Evolutionary conservation across 1,284 basidiomycete species (phyloP), one percentile per base, ranked within the genome.

Genomic region (Exobasidium rhododendri): DNA sequence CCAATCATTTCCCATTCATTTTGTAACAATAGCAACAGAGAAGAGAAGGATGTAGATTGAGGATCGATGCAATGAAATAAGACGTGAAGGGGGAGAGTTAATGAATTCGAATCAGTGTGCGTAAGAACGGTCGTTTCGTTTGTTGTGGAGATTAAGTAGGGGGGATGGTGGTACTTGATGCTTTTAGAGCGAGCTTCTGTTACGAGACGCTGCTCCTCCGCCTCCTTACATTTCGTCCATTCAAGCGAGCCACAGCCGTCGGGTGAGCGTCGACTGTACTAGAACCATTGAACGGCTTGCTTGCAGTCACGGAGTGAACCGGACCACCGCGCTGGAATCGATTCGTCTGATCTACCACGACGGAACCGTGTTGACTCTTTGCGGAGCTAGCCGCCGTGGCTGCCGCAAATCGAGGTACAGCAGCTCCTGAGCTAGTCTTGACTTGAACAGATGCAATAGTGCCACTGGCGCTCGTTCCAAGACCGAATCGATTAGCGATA

Each of bases 141-240:
- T n/a, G n/a, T n/a, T n/a, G n/a, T n/a, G n/a, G n/a, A n/a, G n/a
- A n/a, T n/a, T n/a, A n/a, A n/a, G n/a, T n/a, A n/a, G n/a, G n/a
- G n/a, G n/a, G n/a, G n/a, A n/a, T n/a, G n/a, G n/a, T n/a, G n/a
- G n/a, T n/a, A n/a, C n/a, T n/a, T n/a, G n/a, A n/a, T n/a, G n/a
- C n/a, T n/a, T n/a, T n/a, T n/a, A n/a, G n/a, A n/a, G n/a, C n/a
- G n/a, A n/a, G n/a, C n/a, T n/a, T n/a, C n/a, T n/a, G n/a, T 24
- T 22, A 40, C 17, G 40, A 40, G 13, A 59, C 28, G 47, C 58
- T 59, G 20, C 58, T 59, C 13, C 58, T 56, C 29, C 58, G n/a
- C 24, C 58, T 56, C 4, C 46, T 20, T 4, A 59, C 58, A 56
- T 59, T 59, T 24, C 58, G 54, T 57, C 58, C 58, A 29, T 52